A percentile compares a stretch with the other conserved stretches of the same genome.
Evolutionary conservation across 441 rosid genomes (phyloP).

Genomic region (Arabidopsis lyrata): DNA sequence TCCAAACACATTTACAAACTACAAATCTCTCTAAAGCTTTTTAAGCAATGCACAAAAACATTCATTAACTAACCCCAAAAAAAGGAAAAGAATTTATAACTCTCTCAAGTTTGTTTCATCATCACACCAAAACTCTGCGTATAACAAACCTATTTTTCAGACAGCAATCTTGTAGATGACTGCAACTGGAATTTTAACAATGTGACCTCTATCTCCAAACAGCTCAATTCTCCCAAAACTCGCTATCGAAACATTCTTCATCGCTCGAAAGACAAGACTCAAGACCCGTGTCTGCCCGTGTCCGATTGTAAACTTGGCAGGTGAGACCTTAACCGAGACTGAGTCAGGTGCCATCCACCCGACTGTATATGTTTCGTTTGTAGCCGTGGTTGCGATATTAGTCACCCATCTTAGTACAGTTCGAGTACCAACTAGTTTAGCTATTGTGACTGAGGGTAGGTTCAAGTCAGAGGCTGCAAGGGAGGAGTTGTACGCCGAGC

Average conservation of each 20-base stretch:
- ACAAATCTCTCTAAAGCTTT: constrained; percentile 29
- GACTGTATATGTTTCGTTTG: constrained; percentile 68
- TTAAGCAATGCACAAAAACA: constrained; percentile 26
- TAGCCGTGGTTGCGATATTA: constrained; percentile 55
- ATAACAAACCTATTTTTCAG: constrained; percentile 26
- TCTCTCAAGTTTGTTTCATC: constrained; percentile 33
- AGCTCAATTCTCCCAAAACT: constrained; percentile 89
- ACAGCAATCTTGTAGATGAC: constrained; percentile 61
- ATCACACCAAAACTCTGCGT: constrained; percentile 31
- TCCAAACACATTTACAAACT: constrained; percentile 39
- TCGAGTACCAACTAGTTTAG: constrained; percentile 60
- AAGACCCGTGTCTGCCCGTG: constrained; percentile 65
- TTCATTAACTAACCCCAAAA: background rate
- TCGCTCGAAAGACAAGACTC: constrained; percentile 55
- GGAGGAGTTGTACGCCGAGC: constrained; percentile 59
- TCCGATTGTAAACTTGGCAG: constrained; percentile 64
- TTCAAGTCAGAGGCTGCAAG: constrained; percentile 72
- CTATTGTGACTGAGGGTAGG: constrained; percentile 85
- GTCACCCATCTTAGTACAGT: constrained; percentile 65
- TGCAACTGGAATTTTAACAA: constrained; percentile 74
- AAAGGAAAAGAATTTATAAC: constrained; percentile 24
- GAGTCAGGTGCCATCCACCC: constrained; percentile 89
- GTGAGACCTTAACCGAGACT: constrained; percentile 69
- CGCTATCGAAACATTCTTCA: constrained; percentile 56
- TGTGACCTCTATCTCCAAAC: constrained; percentile 79